Evolutionary conservation across 2,329 filamentous ascomycete species (phyloP).

Genomic region (Fusarium sulawesiense): DNA sequence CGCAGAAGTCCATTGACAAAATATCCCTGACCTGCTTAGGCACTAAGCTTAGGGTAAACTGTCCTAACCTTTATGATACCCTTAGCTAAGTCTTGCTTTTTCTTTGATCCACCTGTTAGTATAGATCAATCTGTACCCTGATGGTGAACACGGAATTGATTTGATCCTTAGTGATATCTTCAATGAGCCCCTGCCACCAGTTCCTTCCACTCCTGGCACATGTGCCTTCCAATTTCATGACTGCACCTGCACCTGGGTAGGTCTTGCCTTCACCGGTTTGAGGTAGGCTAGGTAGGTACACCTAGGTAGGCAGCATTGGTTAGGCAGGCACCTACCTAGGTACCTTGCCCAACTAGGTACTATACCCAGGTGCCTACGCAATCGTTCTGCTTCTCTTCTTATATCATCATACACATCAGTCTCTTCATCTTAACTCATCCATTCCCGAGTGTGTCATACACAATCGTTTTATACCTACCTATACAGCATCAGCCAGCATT

Average conservation of each 20-base stretch:
- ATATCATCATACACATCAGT: background rate
- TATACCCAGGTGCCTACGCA: background rate
- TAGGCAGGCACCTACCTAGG: background rate
- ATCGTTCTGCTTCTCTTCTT: background rate
- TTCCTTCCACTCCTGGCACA: background rate
- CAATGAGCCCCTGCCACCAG: background rate
- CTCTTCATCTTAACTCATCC: background rate
- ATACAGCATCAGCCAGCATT: constrained; percentile 60
- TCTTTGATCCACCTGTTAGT: too few species aligned
- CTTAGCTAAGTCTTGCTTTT: too few species aligned
- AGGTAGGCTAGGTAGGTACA: too few species aligned
- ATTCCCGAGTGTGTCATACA: background rate
- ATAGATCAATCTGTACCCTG: background rate
- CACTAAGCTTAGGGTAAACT: too few species aligned
- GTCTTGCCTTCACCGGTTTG: background rate
- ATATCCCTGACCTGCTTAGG: too few species aligned
- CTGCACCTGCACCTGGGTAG: background rate
- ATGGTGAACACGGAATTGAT: background rate
- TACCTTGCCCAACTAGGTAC: background rate
- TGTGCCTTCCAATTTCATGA: background rate
- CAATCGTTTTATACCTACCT: constrained; percentile 5
- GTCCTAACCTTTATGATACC: too few species aligned
- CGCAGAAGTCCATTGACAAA: too few species aligned
- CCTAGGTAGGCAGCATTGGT: too few species aligned
- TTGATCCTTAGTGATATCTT: background rate